These are phyloP conservation scores for Wickerhamomyces kurtzmanii DNA, from an alignment of 805 yeast species.

Conservation along the genomic window DNA sequence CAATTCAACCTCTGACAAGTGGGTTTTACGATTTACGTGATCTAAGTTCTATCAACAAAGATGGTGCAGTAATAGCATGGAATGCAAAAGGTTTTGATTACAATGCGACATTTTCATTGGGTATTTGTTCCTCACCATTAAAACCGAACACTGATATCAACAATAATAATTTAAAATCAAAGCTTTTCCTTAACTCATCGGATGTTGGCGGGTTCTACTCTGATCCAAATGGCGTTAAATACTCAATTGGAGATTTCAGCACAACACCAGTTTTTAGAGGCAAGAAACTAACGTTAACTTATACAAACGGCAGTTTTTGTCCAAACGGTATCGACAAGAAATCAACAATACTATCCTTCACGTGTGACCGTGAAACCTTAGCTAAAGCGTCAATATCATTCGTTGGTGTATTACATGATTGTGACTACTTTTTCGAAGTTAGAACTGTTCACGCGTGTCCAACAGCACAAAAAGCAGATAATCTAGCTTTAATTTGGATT, in stretches of 20 bases:
- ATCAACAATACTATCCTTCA: conserved; percentile 60
- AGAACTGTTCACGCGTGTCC: conserved; percentile 84
- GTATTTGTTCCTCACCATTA: conserved; percentile 57
- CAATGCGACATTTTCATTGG: conserved; percentile 63
- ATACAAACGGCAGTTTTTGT: conserved; percentile 60
- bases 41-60: conserved; percentile 16
- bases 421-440: conserved; percentile 79
- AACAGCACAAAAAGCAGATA: conserved; percentile 57
- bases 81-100: conserved; percentile 61
- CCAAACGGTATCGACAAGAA: conserved; percentile 43
- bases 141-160: conserved; percentile 15
- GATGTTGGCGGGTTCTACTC: conserved; percentile 50
- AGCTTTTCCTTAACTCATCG: conserved; percentile 21
- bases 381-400: conserved; percentile 56
- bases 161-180: conserved; percentile 12
- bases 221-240: conserved; percentile 29
- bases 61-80: conserved; percentile 39
- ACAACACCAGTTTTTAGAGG: conserved; percentile 63
- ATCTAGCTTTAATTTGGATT: conserved; percentile 56
- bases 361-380: conserved; percentile 70
- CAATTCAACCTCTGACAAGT: conserved; percentile 28
- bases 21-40: conserved; percentile 25
- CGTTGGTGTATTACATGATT: conserved; percentile 65
- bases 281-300: conserved; percentile 57
- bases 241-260: conserved; percentile 54